phyloP scores from a whole-genome alignment of 176 grass and related monocot species.

The Rhipidocladum racemiflorum region DNA sequence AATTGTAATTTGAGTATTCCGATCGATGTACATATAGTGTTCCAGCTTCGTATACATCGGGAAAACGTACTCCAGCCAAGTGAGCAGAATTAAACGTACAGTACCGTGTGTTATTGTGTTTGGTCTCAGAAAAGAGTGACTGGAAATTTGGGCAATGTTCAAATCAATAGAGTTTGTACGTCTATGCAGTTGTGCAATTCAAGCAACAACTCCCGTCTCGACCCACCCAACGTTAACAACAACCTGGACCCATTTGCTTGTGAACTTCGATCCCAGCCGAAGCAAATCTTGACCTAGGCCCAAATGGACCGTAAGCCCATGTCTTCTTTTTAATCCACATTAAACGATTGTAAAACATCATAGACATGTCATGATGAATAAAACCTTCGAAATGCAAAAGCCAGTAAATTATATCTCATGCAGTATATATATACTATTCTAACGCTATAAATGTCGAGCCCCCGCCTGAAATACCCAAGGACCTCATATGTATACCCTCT shows the following conservation, averaged over 20 bases:
- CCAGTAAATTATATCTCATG: too few relatives aligned
- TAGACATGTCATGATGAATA: background rate
- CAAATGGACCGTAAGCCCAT: background rate
- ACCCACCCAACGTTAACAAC: background rate
- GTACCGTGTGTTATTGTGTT: too few relatives aligned
- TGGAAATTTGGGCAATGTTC: background rate
- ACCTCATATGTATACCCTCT: too few relatives aligned
- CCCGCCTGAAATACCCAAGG: too few relatives aligned
- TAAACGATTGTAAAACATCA: background rate
- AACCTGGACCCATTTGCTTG: background rate
- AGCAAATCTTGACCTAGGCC: background rate
- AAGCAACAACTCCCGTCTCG: background rate
- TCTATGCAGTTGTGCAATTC: background rate
- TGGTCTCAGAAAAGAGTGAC: background rate
- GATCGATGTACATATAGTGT: too few relatives aligned
- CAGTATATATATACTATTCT: too few relatives aligned
- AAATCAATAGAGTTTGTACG: background rate
- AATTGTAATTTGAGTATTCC: too few relatives aligned
- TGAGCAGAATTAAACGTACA: too few relatives aligned
- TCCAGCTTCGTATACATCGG: too few relatives aligned
- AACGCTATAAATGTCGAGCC: too few relatives aligned
- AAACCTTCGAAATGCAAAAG: background rate
- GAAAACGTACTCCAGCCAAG: too few relatives aligned
- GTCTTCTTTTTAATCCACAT: background rate
- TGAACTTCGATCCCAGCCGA: background rate